Base-by-base conservation (phyloP, 805 yeast species). In the Alloascoidea africana region DNA sequence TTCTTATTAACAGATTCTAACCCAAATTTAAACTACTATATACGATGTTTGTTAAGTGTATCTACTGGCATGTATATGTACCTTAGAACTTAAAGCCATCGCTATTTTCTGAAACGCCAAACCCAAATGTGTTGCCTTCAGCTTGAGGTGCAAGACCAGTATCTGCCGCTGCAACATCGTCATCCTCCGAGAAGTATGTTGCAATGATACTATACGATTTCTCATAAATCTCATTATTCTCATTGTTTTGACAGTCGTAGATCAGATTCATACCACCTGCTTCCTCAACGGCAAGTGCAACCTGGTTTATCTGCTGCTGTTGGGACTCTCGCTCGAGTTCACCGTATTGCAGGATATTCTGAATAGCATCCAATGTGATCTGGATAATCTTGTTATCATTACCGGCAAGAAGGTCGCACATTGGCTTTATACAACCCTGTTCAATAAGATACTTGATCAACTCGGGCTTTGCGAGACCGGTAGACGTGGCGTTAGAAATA, bases 181-280 rank as follows among this genome's bases (percentile, higher is more conserved):
- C 95, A 36, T 82, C 94, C 39, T 78, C 93, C 38, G 79, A 68
- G 62, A 91, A 91, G 62, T 85, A 91, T 49, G 80, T 84, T 54
- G 84, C 94, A 59, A 91, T 86, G 53, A 91, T 84, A 47, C 66
- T 66, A 64, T 72, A 91, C 19, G 97, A 93, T 64, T 86, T 87
- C 55, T 81, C 74, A 61, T 91, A 91, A 53, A 91, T 83, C 54
- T 79, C 83, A 55, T 89, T 93, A 60, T 89, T 91, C 53, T 76
- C 83, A 62, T 84, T 86, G 56, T 70, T 74, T 68, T 91, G 98
- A 56, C 94, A 82, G 43, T 83, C 85, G 59, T 81, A 80, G 50
- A 91, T 89, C 65, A 84, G 87, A 59, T 91, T 97, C 76, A 86
- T 80, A 44, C 98, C 98, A 51, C 96, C 97, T 34, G 96, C 96